These are phyloP conservation scores for Heritiera fomes DNA, from an alignment of 345 rosid genomes.

Conservation along the genomic window DNA sequence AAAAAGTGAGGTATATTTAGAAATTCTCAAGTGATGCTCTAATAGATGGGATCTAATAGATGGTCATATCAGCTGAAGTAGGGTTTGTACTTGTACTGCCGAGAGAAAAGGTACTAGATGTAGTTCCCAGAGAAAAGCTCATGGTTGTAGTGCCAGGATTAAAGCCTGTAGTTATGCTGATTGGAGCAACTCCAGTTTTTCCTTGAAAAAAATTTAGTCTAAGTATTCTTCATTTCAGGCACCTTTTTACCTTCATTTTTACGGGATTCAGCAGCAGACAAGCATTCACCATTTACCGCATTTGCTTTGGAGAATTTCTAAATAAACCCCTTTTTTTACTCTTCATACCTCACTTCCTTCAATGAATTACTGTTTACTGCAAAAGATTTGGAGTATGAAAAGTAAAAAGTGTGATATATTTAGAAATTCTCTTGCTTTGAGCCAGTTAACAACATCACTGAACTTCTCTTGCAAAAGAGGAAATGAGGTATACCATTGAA, in stretches of 20 bases:
- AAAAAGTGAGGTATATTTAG: too few relatives aligned
- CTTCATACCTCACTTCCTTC: too few relatives aligned
- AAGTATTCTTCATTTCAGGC: slow-evolving; percentile 46
- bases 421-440: too few relatives aligned
- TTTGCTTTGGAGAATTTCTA: too few relatives aligned
- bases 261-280: slow-evolving; percentile 44
- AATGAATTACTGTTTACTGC: too few relatives aligned
- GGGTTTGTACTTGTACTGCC: neutral
- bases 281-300: slow-evolving; percentile 45
- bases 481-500: neutral
- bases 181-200: slow-evolving; percentile 36
- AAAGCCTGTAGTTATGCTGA: slow-evolving; percentile 15
- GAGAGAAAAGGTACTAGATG: slow-evolving; percentile 17
- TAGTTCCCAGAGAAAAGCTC: slow-evolving; percentile 21
- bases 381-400: too few relatives aligned
- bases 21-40: too few relatives aligned
- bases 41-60: too few relatives aligned
- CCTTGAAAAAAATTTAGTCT: slow-evolving; percentile 37
- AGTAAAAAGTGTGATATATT: too few relatives aligned
- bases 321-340: too few relatives aligned
- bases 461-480: slow-evolving; percentile 62
- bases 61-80: slow-evolving; percentile 2
- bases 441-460: slow-evolving; percentile 86
- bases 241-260: slow-evolving; percentile 41
- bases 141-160: slow-evolving; percentile 25